Conservation (phyloP, 2,329 filamentous ascomycete genomes). For the Hypoxylon sp. region DNA sequence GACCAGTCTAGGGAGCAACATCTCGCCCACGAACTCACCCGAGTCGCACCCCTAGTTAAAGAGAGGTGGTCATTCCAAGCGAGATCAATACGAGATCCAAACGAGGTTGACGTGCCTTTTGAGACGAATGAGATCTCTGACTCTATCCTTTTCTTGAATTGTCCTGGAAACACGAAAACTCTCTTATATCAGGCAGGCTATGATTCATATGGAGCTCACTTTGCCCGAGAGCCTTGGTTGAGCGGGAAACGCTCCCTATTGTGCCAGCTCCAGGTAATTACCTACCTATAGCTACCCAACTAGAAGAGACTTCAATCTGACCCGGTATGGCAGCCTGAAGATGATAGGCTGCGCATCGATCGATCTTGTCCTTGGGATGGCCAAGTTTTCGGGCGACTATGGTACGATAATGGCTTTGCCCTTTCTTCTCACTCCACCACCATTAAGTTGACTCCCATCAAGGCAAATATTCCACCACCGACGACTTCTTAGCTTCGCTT, state of each 20-base stretch:
- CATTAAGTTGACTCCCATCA: slow-evolving; percentile 11
- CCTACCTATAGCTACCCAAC: no score
- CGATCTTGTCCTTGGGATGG: slow-evolving; percentile 33
- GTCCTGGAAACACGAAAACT: slow-evolving; percentile 25
- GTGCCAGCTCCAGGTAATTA: slow-evolving; percentile 29
- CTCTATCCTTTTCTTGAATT: slow-evolving; percentile 25
- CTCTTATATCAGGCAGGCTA: slow-evolving; percentile 32
- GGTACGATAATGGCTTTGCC: slow-evolving; percentile 11
- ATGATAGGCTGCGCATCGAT: slow-evolving; percentile 27
- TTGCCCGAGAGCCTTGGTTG: slow-evolving; percentile 33
- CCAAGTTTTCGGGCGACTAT: slow-evolving; percentile 31
- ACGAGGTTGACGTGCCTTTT: slow-evolving; percentile 20
- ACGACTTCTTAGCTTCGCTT: slow-evolving; percentile 34
- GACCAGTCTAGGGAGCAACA: slow-evolving; percentile 23
- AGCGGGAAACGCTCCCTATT: slow-evolving; percentile 30
- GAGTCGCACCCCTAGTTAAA: slow-evolving; percentile 13
- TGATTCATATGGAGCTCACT: slow-evolving; percentile 21
- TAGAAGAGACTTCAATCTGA: slow-evolving; percentile 7
- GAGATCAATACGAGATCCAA: slow-evolving; percentile 21
- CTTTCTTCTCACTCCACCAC: background rate
- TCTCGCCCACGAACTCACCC: slow-evolving; percentile 15
- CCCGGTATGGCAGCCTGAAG: slow-evolving; percentile 11
- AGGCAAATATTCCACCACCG: slow-evolving; percentile 33
- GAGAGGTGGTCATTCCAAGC: slow-evolving; percentile 28
- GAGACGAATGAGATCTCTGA: slow-evolving; percentile 29